phyloP scores from a whole-genome alignment of 176 grass and related monocot species.

The Musa itinerans region DNA sequence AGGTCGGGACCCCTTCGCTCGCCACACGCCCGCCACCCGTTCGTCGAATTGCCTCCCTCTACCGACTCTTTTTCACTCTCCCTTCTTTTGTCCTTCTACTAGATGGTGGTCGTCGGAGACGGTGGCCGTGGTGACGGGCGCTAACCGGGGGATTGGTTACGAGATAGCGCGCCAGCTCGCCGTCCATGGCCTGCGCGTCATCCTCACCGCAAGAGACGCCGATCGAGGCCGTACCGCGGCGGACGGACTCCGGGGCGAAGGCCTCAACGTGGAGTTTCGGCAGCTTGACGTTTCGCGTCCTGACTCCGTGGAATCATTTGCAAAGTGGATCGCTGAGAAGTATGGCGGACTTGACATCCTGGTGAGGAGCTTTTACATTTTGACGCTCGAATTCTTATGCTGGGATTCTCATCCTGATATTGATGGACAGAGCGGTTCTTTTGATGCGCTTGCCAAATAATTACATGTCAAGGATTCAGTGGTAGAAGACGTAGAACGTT shows the following conservation, averaged over 20 bases:
- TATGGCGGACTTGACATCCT: conserved; percentile 66
- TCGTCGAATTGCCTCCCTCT: conserved; percentile 18
- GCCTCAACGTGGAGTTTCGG: conserved; percentile 29
- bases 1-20: conserved; percentile 24
- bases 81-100: conserved; percentile 1
- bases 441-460: too few relatives aligned
- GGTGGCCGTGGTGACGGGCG: conserved; percentile 68
- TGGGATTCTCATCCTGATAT: background rate
- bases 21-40: background rate
- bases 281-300: conserved; percentile 58
- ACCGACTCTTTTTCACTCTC: background rate
- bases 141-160: conserved; percentile 73
- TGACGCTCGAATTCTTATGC: background rate
- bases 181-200: conserved; percentile 50
- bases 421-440: too few relatives aligned
- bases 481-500: too few relatives aligned
- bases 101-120: conserved; percentile 38
- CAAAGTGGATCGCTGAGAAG: conserved; percentile 31
- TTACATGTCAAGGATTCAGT: too few relatives aligned
- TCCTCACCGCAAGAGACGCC: conserved; percentile 56
- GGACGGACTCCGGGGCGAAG: conserved; percentile 24
- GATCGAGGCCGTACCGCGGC: conserved; percentile 25
- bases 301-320: conserved; percentile 52
- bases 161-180: conserved; percentile 65
- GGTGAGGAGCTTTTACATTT: conserved; percentile 31